Evolutionary conservation across 148 eudicot species (phyloP).

Genomic region (Vaccinium macrocarpon): DNA sequence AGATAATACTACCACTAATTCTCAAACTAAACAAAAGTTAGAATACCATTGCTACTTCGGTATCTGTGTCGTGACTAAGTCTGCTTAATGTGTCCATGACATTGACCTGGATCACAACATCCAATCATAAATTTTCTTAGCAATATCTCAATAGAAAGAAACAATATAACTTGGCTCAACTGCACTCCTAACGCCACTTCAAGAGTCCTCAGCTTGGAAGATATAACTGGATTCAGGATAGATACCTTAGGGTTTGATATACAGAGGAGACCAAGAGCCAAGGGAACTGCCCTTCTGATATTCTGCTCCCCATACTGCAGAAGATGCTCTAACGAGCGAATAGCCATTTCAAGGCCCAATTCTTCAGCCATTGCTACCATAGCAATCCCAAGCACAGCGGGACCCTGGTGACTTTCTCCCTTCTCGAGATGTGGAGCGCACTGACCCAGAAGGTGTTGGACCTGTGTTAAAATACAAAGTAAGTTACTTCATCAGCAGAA

Average conservation of each 20-base stretch:
- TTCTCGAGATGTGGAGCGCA: conserved; percentile 93
- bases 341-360: conserved; percentile 84
- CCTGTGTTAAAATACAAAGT: conserved; percentile 38
- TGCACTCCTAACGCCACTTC: conserved; percentile 8
- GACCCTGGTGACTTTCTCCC: conserved; percentile 88
- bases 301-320: conserved; percentile 96
- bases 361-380: conserved; percentile 99
- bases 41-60: conserved; percentile 86
- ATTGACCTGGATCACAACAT: conserved; percentile 57
- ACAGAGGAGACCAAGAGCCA: conserved; percentile 88
- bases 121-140: conserved; percentile 9
- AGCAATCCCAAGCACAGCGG: conserved; percentile 92
- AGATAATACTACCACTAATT: neutral
- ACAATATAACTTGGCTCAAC: neutral
- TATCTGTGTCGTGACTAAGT: conserved; percentile 88
- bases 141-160: neutral
- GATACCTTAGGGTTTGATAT: conserved; percentile 85
- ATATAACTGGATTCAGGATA: conserved; percentile 7
- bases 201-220: neutral
- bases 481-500: neutral
- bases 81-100: conserved; percentile 97
- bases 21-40: neutral
- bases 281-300: conserved; percentile 88
- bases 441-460: conserved; percentile 86
- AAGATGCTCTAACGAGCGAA: conserved; percentile 90